Percentiles rank a stretch among this genome's conserved stretches.
Conservation (phyloP, 1,284 basidiomycete species). For the Tilletia caries region DNA sequence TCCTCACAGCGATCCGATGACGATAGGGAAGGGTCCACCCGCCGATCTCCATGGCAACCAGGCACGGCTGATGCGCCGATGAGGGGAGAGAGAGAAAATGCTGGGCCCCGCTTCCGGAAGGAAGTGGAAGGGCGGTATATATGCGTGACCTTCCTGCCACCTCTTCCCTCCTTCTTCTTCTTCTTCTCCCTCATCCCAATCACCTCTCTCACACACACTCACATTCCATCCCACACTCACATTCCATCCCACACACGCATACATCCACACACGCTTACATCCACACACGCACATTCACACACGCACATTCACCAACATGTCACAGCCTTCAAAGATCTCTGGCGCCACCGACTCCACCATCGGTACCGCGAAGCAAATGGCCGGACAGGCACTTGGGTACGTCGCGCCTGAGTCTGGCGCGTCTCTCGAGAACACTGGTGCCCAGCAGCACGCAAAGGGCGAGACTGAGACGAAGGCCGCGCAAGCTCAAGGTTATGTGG, state of each 20-base stretch:
- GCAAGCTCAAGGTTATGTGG: background rate
- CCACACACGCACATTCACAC: background rate
- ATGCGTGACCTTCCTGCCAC: background rate
- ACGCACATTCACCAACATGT: slow-evolving; percentile 4
- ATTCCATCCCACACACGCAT: background rate
- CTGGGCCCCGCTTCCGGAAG: no score
- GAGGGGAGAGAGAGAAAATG: no score
- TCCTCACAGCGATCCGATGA: no score
- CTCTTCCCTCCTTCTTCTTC: background rate
- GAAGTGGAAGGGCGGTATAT: background rate
- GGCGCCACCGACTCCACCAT: background rate
- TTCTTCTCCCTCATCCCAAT: background rate
- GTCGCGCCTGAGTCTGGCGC: background rate
- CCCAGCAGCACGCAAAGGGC: background rate
- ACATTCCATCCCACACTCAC: background rate
- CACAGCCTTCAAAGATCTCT: background rate
- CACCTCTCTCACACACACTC: background rate
- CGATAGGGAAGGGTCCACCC: no score
- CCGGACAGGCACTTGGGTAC: background rate
- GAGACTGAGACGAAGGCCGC: slow-evolving; percentile 1
- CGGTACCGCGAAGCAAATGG: slow-evolving; percentile 1
- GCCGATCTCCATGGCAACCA: no score
- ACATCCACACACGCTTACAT: background rate
- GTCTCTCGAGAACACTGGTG: background rate
- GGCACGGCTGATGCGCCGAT: no score